A percentile compares a stretch with the other conserved stretches of the same genome.
Conservation (phyloP, 495 filamentous ascomycete genomes). For the Aspergillus sclerotioniger region DNA sequence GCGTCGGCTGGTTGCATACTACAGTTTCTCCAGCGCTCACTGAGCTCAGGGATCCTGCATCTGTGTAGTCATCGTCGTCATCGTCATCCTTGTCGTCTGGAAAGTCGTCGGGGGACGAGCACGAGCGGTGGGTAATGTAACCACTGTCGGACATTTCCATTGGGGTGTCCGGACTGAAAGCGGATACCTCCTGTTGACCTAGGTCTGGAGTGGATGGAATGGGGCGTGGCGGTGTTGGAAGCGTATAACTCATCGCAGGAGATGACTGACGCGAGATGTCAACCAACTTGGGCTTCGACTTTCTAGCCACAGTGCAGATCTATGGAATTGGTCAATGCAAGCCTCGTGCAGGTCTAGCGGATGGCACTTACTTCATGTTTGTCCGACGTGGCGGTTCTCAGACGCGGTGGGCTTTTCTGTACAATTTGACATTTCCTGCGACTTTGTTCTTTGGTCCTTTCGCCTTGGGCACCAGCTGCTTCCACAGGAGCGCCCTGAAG, state of each 20-base stretch:
- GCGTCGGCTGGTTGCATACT: conserved; percentile 24
- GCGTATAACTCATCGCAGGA: conserved; percentile 24
- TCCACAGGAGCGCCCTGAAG: conserved; percentile 42
- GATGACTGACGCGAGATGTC: conserved; percentile 46
- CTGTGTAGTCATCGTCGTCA: conserved; percentile 31
- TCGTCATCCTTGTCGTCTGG: conserved; percentile 31
- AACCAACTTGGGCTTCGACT: conserved; percentile 40
- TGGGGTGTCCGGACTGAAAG: conserved; percentile 47
- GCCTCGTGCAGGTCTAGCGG: neutral
- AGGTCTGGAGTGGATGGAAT: conserved; percentile 41
- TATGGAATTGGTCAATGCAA: conserved; percentile 17
- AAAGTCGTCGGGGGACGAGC: conserved; percentile 28
- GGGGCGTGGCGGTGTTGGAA: conserved; percentile 24
- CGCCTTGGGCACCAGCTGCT: conserved; percentile 23
- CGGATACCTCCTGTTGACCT: conserved; percentile 41
- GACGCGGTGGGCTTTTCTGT: conserved; percentile 36
- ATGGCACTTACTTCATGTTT: conserved; percentile 30
- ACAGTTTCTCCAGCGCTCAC: conserved; percentile 32
- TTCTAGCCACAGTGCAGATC: conserved; percentile 44
- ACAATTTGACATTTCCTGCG: conserved; percentile 44
- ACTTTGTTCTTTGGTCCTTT: conserved; percentile 31
- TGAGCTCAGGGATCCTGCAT: conserved; percentile 32
- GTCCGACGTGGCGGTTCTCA: conserved; percentile 26
- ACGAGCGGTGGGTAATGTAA: conserved; percentile 33
- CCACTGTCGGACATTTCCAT: conserved; percentile 41